Conservation (phyloP, 306 rosid species). For the Hippophae tibetana region DNA sequence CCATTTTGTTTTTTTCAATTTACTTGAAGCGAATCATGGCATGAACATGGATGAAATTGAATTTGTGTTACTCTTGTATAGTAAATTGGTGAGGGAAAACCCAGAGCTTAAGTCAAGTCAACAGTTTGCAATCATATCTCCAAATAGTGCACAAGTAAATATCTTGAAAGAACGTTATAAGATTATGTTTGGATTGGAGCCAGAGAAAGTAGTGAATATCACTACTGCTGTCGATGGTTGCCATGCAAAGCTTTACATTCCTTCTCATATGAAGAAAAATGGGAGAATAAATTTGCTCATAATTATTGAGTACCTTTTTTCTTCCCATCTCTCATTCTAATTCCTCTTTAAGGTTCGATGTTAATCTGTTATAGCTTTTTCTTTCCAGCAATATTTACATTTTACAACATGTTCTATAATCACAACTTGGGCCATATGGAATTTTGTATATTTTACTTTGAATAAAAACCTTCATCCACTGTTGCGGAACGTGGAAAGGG, state of each 20-base stretch:
- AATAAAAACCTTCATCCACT: background rate
- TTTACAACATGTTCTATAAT: too few species aligned
- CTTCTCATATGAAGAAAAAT: too few species aligned
- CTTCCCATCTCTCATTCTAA: too few species aligned
- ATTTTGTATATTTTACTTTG: background rate
- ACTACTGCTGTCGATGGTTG: slow-evolving; percentile 90
- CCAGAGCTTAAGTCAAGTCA: slow-evolving; percentile 66
- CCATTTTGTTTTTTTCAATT: slow-evolving; percentile 82
- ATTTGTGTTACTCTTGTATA: slow-evolving; percentile 66
- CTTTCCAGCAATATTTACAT: too few species aligned
- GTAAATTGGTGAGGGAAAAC: slow-evolving; percentile 57
- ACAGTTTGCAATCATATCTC: slow-evolving; percentile 74
- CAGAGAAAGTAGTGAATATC: slow-evolving; percentile 73
- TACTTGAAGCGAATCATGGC: slow-evolving; percentile 74
- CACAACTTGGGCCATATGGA: too few species aligned
- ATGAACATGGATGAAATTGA: slow-evolving; percentile 70
- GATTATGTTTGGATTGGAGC: slow-evolving; percentile 54
- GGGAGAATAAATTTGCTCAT: too few species aligned
- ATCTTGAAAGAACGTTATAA: slow-evolving; percentile 67
- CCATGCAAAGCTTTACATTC: slow-evolving; percentile 51
- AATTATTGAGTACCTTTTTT: too few species aligned
- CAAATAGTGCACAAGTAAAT: slow-evolving; percentile 74
- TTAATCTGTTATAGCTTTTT: too few species aligned
- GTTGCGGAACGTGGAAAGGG: slow-evolving; percentile 86
- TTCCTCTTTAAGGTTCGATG: too few species aligned